Base-by-base conservation (phyloP, 2,329 filamentous ascomycete genomes). In the Pseudogymnoascus sp. region DNA sequence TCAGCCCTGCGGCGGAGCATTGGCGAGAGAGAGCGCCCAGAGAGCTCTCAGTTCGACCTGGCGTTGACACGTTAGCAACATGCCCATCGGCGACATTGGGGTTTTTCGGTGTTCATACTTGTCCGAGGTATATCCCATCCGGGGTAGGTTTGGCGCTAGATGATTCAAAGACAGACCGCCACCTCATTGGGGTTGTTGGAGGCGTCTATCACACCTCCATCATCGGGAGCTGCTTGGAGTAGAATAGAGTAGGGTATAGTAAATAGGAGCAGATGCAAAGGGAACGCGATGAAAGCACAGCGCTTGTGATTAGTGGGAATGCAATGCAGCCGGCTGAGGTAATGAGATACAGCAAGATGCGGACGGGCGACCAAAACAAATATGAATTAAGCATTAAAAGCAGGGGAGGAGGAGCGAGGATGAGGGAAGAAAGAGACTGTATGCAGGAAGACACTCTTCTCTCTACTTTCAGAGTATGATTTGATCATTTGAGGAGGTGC, bases 121-220 rank as follows among this genome's bases (percentile, higher is more conserved):
- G 45, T 52, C 45, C 23, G 45, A 52, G 45, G 45, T 52, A 30
- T 52, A 52, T 52, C 45, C 45, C 45, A 52, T 52, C 30, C 45
- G 45, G 45, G 45, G 45, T 52, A 52, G 15, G 26, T 52, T 19
- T 52, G 45, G 19, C 26, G 45, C 45, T 52, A 52, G 45, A 52
- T 30, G 45, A 52, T 52, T 33, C 26, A 52, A 52, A 30, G 45
- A 52, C 45, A 9, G 45, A 30, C 30, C 26, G 45, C 9, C 45
- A 15, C 45, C 45, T 52, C 45, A 52, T 52, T 52, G 23, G 45
- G 45, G 23, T 52, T 52, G 26, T 19, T 52, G 5, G 26, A 52
- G 45, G 45, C 19, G 45, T 33, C 45, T 52, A 52, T 52, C 45
- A 52, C 45, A 52, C 45, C 45, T 52, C 45, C 45, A 52, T 52